These are phyloP conservation scores for Scutellaria minor DNA, from an alignment of 257 asterid species.

Conservation along the genomic window DNA sequence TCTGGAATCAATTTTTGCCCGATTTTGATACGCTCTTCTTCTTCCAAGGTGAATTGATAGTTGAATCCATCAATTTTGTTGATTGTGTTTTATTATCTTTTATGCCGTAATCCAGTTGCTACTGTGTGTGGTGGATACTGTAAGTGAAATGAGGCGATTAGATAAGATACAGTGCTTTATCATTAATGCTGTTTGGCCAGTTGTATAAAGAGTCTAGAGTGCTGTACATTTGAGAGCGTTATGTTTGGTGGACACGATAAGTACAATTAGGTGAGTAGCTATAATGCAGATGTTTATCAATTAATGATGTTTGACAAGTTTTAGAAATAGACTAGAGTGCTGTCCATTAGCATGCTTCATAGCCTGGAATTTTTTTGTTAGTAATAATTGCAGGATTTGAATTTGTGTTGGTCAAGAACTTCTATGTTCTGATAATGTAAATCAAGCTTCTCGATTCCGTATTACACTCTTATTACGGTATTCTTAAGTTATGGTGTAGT, in stretches of 20 bases:
- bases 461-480: too few species aligned
- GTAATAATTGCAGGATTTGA: not conserved
- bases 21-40: constrained; percentile 39
- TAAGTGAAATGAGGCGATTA: not conserved
- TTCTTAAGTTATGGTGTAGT: not conserved
- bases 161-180: not conserved
- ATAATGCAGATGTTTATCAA: not conserved
- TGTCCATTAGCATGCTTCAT: constrained; percentile 15
- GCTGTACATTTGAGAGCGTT: too few species aligned
- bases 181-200: too few species aligned
- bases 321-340: not conserved
- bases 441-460: not conserved
- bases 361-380: not conserved
- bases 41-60: constrained; percentile 47
- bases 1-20: constrained; percentile 45
- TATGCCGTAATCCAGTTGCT: too few species aligned
- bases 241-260: too few species aligned
- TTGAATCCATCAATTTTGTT: not conserved
- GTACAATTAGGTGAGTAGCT: not conserved
- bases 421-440: not conserved
- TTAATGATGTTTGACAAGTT: not conserved
- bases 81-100: too few species aligned
- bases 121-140: too few species aligned
- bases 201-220: too few species aligned
- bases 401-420: not conserved